Base-by-base conservation (phyloP, 73 alveolate genomes). In the Tetrahymena malaccensis region DNA sequence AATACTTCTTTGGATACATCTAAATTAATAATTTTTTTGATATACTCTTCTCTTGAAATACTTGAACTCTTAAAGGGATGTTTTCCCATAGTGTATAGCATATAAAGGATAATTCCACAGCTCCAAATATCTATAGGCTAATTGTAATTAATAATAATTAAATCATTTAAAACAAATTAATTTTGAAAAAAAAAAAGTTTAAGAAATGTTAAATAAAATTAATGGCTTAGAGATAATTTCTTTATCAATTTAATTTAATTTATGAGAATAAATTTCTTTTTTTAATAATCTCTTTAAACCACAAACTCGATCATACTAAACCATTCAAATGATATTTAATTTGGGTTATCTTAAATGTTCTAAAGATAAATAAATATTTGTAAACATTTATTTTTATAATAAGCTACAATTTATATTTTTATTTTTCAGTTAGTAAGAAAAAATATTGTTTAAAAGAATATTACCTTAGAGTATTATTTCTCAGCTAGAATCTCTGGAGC, bases 61-160 rank as follows among this genome's bases (percentile, higher is more conserved):
- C 96, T 97, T 85, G 96, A 93, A 12, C 96, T 95, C 97, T 98
- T 98, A 35, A 99, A 95, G 43, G 99, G 99, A 94, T 98, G 99
- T 35, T 97, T 97, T 43, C 99, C 99, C 57, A 95, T 96, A 21
- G 95, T 50, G 85, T 96, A 95, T 40, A 99, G 93, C 96, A 96
- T 97, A 94, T 96, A 99, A 97, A 99, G 97, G 37, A 98, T 96
- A 31, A 99, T 98, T 21, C 99, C 99, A 89, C 99, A 98, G 43
- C 99, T 97, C 99, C 99, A 99, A 70, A 95, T 95, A 85, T 95
- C 97, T 43, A 95, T 35, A 13, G 97, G 97, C 85, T 95, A 27
- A 31, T 21, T 34, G 8, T 85, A 85, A n/a, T 34, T 21, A 85
- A 85, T 35, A 1, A 38, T 25, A 27, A 85, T 19, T 85, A 11